These are phyloP conservation scores for Salix suchowensis DNA, from an alignment of 345 rosid genomes.

Conservation along the genomic window DNA sequence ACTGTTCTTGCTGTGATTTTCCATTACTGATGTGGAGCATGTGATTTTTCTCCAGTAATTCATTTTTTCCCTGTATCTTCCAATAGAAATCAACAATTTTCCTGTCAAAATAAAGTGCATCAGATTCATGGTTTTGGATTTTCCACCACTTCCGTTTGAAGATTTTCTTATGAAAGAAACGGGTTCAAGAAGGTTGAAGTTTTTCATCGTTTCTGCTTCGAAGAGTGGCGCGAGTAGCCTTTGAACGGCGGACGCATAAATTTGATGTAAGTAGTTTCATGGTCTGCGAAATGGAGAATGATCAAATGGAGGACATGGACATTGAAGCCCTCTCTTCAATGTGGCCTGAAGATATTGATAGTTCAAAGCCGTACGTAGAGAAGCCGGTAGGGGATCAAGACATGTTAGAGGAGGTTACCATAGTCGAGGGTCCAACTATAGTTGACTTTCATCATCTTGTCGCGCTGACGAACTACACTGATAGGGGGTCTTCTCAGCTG, in stretches of 20 bases:
- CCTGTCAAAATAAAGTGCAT: background rate
- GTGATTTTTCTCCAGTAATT: background rate
- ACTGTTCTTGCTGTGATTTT: background rate
- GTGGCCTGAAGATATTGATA: constrained; percentile 94
- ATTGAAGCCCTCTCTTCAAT: constrained; percentile 73
- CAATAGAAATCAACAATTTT: background rate
- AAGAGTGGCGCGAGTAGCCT: background rate
- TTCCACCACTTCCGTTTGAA: background rate
- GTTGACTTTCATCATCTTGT: constrained; percentile 65
- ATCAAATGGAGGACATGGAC: constrained; percentile 76
- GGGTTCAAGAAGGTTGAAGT: background rate
- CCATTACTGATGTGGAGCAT: background rate
- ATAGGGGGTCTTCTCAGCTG: constrained; percentile 73
- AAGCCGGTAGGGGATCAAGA: constrained; percentile 73
- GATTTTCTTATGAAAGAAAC: background rate
- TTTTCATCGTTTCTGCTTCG: background rate
- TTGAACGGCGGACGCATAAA: constrained; percentile 3
- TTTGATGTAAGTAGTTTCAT: constrained; percentile 11
- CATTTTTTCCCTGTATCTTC: background rate
- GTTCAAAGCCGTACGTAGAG: constrained; percentile 80
- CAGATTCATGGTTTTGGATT: background rate
- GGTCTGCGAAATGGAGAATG: constrained; percentile 58
- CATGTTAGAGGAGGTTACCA: constrained; percentile 76
- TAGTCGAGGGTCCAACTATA: constrained; percentile 44
- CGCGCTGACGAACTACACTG: constrained; percentile 53